A percentile compares a stretch with the other conserved stretches of the same genome.
These are phyloP conservation scores for Fusarium cicatricum DNA, from an alignment of 2,329 filamentous ascomycete species.

Conservation along the genomic window DNA sequence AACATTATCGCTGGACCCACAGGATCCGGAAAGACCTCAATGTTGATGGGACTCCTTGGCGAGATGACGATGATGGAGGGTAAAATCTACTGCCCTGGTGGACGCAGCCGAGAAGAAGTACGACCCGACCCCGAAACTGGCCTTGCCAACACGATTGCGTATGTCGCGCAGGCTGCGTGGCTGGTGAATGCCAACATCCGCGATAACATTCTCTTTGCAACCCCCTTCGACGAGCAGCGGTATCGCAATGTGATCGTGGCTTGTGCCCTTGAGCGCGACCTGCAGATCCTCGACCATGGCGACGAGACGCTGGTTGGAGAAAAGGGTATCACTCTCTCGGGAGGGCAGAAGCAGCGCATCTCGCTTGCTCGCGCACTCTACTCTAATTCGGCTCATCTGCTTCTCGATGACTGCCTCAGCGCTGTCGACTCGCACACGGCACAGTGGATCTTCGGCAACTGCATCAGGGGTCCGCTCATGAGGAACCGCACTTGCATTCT, in stretches of 20 bases:
- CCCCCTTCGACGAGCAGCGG: constrained; percentile 78
- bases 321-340: constrained; percentile 95
- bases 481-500: constrained; percentile 87
- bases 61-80: constrained; percentile 92
- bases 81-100: constrained; percentile 84
- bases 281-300: constrained; percentile 90
- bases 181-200: constrained; percentile 94
- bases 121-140: constrained; percentile 82
- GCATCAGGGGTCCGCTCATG: constrained; percentile 91
- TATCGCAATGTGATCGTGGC: constrained; percentile 90
- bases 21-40: constrained; percentile 92
- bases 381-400: constrained; percentile 87
- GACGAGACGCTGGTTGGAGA: constrained; percentile 96
- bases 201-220: constrained; percentile 93
- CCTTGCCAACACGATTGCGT: constrained; percentile 90
- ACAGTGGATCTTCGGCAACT: constrained; percentile 97
- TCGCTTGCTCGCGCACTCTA: constrained; percentile 97
- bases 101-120: constrained; percentile 85
- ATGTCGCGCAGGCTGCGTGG: constrained; percentile 97
- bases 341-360: constrained; percentile 97
- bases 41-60: constrained; percentile 94
- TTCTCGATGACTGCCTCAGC: constrained; percentile 94
- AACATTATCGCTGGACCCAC: constrained; percentile 95
- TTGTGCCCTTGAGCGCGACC: constrained; percentile 88
- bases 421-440: constrained; percentile 97